A percentile compares a stretch with the other conserved stretches of the same genome.
Evolutionary conservation across 2,329 filamentous ascomycete genomes (phyloP).

Genomic region (Paecilomyces sp.): DNA sequence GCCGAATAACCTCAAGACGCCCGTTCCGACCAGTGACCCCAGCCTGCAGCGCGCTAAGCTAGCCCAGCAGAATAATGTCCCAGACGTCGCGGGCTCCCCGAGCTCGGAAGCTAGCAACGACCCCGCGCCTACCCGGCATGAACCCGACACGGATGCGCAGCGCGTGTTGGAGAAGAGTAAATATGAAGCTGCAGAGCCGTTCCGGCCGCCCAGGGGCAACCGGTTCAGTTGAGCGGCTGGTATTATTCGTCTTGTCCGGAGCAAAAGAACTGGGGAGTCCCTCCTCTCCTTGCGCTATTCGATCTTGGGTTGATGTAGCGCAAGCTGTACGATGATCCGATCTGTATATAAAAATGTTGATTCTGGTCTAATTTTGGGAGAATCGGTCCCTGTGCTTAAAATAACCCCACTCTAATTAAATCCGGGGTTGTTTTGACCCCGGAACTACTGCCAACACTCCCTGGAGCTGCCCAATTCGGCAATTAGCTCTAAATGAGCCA

Average conservation of each 20-base stretch:
- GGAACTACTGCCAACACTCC: background rate
- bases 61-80: slow-evolving; percentile 18
- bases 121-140: slow-evolving; percentile 79
- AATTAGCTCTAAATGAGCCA: background rate
- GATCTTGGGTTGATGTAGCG: background rate
- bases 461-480: background rate
- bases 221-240: slow-evolving; percentile 58
- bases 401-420: background rate
- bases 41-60: slow-evolving; percentile 29
- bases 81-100: slow-evolving; percentile 53
- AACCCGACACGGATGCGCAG: slow-evolving; percentile 62
- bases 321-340: background rate
- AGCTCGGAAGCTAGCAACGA: slow-evolving; percentile 68
- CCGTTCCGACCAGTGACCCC: slow-evolving; percentile 17
- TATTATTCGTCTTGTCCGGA: background rate
- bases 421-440: background rate
- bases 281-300: background rate
- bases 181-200: slow-evolving; percentile 75
- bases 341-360: background rate
- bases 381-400: background rate
- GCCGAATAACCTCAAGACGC: slow-evolving; percentile 2
- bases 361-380: background rate
- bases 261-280: background rate
- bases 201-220: slow-evolving; percentile 74
- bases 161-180: slow-evolving; percentile 72